Evolutionary conservation across 78 protist genomes (phyloP), one percentile per base, ranked within the genome.

Genomic region (Ministeria vibrans): DNA sequence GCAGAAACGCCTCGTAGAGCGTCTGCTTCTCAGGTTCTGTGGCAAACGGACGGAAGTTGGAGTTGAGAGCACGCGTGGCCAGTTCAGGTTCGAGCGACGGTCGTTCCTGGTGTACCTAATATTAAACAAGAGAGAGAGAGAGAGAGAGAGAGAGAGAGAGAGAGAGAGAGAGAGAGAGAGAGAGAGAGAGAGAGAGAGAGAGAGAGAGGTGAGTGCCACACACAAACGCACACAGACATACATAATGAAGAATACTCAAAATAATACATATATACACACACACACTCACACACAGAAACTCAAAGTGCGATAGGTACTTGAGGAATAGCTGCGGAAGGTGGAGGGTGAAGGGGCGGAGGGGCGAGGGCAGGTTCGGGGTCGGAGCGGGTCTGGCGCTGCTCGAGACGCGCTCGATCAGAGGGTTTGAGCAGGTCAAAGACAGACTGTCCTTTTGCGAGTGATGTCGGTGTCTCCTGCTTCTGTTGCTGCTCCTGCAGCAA

Each of bases 211-310:
- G 68, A 61, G 68, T 5, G 20, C 11, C 38, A 5, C 34, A 18
- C 38, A 13, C 6, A 5, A 13, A 15, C 13, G 38, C 38, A 18
- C 34, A 61, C 34, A 28, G 68, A 61, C 68, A 5, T 7, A n/a
- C 13, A 61, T 23, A 15, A 13, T 7, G n/a, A 15, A 61, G 20
- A 15, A 61, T n/a, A 18, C 68, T 27, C 68, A 61, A 18, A 61
- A 6, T 7, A 6, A 61, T n/a, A 61, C 68, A 23, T n/a, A 18
- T n/a, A 61, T n/a, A 61, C 68, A 61, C 20, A 18, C 20, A 61
- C 68, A 18, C 68, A 61, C 68, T 5, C 68, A 61, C 68, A 61
- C 68, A 61, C 68, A 61, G 38, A 61, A 7, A 61, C 68, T 27
- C 20, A 61, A 9, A 49, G n/a, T 49, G 55, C 55, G 15, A 15